Evolutionary conservation across 805 yeast genomes (phyloP).

Genomic region (Candida suzukii): DNA sequence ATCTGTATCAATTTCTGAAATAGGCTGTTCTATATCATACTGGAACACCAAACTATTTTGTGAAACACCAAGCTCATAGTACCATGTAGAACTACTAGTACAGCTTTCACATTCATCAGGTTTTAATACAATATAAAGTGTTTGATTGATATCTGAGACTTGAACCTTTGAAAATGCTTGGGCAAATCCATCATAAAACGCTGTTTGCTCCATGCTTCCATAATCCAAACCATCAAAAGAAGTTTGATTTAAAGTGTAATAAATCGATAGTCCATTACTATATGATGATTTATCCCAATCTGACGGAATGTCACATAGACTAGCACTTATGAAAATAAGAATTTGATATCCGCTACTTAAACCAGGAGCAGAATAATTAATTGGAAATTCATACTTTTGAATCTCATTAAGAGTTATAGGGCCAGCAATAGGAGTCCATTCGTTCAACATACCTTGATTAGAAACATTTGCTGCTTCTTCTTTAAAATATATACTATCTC

Average conservation of each 20-base stretch:
- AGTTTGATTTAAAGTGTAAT: constrained; percentile 19
- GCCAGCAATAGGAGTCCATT: constrained; percentile 1
- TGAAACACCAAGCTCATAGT: constrained; percentile 61
- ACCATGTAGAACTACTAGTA: constrained; percentile 33
- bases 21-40: constrained; percentile 57
- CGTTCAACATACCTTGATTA: neutral
- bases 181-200: constrained; percentile 20
- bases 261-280: constrained; percentile 17
- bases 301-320: constrained; percentile 34
- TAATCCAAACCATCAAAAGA: constrained; percentile 4
- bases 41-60: constrained; percentile 57
- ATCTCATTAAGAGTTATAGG: neutral
- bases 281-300: constrained; percentile 5
- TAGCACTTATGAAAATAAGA: constrained; percentile 44
- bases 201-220: constrained; percentile 7
- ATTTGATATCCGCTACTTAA: constrained; percentile 38
- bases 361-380: constrained; percentile 35
- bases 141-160: constrained; percentile 5
- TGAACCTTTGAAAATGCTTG: constrained; percentile 13
- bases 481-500: neutral
- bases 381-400: constrained; percentile 29
- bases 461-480: neutral
- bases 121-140: constrained; percentile 14
- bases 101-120: constrained; percentile 18
- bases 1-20: constrained; percentile 62